These are phyloP conservation scores for Amaranthus palmeri DNA, from an alignment of 148 eudicot genomes.

Conservation along the genomic window DNA sequence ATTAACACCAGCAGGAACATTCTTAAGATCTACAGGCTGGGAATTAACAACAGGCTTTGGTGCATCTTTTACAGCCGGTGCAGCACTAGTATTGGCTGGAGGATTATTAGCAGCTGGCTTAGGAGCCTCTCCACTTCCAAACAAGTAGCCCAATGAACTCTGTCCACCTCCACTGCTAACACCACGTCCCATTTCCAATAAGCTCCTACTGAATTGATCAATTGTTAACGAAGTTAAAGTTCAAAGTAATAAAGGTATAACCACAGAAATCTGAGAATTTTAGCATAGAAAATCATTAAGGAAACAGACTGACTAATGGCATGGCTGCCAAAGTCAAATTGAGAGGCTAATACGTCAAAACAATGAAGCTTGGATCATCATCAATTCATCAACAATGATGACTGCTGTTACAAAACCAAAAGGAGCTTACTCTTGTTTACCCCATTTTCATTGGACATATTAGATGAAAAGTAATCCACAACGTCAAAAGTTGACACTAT, in stretches of 20 bases:
- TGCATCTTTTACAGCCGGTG: constrained; percentile 27
- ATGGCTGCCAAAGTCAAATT: no score
- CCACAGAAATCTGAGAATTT: background rate
- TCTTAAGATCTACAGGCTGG: constrained; percentile 41
- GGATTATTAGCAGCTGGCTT: constrained; percentile 39
- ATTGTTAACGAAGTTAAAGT: background rate
- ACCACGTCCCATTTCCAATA: constrained; percentile 67
- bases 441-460: no score
- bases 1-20: constrained; percentile 73
- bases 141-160: constrained; percentile 76
- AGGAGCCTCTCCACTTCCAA: constrained; percentile 73
- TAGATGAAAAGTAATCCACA: no score
- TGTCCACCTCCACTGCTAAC: constrained; percentile 94
- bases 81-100: constrained; percentile 30
- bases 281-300: no score
- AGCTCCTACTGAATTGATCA: constrained; percentile 6
- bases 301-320: background rate
- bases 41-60: constrained; percentile 35
- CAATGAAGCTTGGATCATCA: no score
- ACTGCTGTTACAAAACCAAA: no score
- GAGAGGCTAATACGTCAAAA: no score
- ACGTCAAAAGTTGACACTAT: no score
- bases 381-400: no score
- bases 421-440: no score
- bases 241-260: background rate